Evolutionary conservation across 2,329 filamentous ascomycete species (phyloP), one percentile per base, ranked within the genome.

Genomic region (Hymenoscyphus fraxineus): DNA sequence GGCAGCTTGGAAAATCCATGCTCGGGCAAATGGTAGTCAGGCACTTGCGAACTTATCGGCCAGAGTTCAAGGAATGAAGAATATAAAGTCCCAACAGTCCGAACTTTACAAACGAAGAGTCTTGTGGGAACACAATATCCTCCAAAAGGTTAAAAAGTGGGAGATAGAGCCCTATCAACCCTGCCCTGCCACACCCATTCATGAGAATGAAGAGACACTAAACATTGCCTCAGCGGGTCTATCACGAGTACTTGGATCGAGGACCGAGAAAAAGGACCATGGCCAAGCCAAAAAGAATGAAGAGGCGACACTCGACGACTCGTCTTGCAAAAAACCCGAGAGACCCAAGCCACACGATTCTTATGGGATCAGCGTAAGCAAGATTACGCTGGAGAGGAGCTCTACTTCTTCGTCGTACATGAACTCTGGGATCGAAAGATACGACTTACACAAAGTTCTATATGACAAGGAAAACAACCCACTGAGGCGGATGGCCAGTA

Each of bases 361-460:
- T 1, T 64, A 64, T 31, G 63, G 63, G 15, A 44, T 64, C 6
- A 59, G 27, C 19, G 59, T 64, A 9, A 64, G 51, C 19, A 62
- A 62, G 35, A 58, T 64, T 12, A 62, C 59, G 6, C 59, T 64
- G 2, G n/a, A 27, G 15, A 35, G 55, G 40, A 27, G 3, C 15
- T 2, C 38, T 5, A 19, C 10, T 19, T 32, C 54, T 6, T 58
- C 59, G 12, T 64, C 63, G 2, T 64, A 39, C 41, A 64, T 62
- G 59, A 22, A 7, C 2, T 59, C 58, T 12, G 35, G 59, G 1
- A 64, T 61, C 16, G 41, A 64, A 12, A 55, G n/a, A 35, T 62
- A 58, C 44, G 59, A 54, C 0, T 27, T 64, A 3, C 58, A 56
- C 32, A 40, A 64, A 32, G 44, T 47, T 47, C 16, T 62, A 2